A percentile compares a stretch with the other conserved stretches of the same genome.
Evolutionary conservation across 768 basidiomycete genomes (phyloP).

Genomic region (Podaxis sp.): DNA sequence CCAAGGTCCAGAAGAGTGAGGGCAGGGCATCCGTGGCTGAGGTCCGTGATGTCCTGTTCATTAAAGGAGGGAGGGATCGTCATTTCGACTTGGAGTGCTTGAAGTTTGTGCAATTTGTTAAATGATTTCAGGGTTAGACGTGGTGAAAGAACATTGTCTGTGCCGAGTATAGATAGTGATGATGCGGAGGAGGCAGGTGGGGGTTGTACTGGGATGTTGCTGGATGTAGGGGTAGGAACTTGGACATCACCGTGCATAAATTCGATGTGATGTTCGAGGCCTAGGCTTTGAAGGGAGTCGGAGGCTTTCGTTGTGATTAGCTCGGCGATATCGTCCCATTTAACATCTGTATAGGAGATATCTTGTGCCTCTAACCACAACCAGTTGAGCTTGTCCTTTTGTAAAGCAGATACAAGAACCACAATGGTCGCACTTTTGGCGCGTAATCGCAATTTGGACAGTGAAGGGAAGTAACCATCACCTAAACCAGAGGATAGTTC

Average conservation of each 20-base stretch:
- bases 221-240: slow-evolving; percentile 17
- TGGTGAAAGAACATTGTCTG: not conserved
- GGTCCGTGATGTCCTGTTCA: not conserved
- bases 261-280: slow-evolving; percentile 43
- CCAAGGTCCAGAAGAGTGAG: not conserved
- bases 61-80: not conserved
- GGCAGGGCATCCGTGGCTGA: not conserved
- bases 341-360: slow-evolving; percentile 18
- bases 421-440: slow-evolving; percentile 32
- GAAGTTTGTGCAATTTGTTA: not conserved
- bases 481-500: slow-evolving; percentile 14
- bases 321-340: slow-evolving; percentile 35
- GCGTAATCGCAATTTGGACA: slow-evolving; percentile 40
- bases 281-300: slow-evolving; percentile 32
- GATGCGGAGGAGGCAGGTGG: not conserved
- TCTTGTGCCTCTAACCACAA: slow-evolving; percentile 39
- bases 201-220: not conserved
- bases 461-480: slow-evolving; percentile 29
- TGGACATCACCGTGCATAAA: slow-evolving; percentile 29
- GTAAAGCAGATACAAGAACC: slow-evolving; percentile 32
- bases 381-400: slow-evolving; percentile 28
- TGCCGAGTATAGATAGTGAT: not conserved
- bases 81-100: not conserved
- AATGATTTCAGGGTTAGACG: slow-evolving; percentile 10
- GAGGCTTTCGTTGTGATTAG: slow-evolving; percentile 26